phyloP scores from a whole-genome alignment of 805 yeast genomes.

The Teunomyces cretensis region DNA sequence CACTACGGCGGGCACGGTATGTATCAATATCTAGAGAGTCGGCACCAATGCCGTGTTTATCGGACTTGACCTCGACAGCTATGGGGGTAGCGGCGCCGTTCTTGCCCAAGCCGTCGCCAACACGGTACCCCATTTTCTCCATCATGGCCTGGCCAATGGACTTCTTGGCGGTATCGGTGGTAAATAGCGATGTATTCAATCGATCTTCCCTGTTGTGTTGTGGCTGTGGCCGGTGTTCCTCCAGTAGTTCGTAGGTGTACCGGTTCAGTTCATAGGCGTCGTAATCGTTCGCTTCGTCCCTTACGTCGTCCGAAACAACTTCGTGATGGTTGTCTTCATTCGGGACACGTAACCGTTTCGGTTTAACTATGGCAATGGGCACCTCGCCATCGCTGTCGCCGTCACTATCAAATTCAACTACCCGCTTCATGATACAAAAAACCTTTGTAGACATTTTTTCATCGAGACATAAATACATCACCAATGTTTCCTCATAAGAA shows the following conservation, averaged over 20 bases:
- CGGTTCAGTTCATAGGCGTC: no score
- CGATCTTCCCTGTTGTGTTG: neutral
- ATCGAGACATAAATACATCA: no score
- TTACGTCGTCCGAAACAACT: no score
- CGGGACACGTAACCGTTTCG: no score
- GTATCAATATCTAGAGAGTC: neutral
- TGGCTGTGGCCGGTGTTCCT: no score
- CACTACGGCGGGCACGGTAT: neutral
- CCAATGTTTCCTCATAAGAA: constrained; percentile 14
- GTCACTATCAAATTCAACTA: no score
- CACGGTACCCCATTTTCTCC: constrained; percentile 58
- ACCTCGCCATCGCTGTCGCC: no score
- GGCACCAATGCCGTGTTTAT: constrained; percentile 23
- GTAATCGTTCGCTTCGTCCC: no score
- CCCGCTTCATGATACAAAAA: no score
- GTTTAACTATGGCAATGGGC: no score
- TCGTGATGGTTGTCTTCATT: no score
- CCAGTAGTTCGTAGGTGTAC: no score
- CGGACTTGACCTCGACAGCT: constrained; percentile 14
- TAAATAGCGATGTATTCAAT: constrained; percentile 5
- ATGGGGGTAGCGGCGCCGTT: constrained; percentile 34
- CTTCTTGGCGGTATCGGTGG: constrained; percentile 10
- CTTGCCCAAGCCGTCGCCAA: constrained; percentile 47
- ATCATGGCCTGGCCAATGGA: constrained; percentile 52
- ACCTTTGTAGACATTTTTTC: neutral